phyloP scores from a whole-genome alignment of 352 stramenopile genomes.

The Globisporangium acanthophoron region DNA sequence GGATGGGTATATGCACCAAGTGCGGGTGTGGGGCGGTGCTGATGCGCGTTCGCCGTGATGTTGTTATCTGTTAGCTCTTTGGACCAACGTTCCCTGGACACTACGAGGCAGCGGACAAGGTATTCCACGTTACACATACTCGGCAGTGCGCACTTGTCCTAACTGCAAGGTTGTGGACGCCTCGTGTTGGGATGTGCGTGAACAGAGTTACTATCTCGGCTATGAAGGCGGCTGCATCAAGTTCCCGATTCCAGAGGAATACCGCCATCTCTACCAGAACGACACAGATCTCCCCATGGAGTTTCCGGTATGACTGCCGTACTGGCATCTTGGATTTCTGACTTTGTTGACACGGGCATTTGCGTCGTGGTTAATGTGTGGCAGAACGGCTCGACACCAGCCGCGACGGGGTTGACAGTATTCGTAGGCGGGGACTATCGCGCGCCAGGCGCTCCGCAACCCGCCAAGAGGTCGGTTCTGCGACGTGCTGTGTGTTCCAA shows the following conservation, averaged over 20 bases:
- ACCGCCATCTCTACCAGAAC: conserved; percentile 65
- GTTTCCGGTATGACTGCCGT: conserved; percentile 45
- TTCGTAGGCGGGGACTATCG: conserved; percentile 51
- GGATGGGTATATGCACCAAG: not conserved
- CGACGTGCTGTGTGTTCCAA: not conserved
- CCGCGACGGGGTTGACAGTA: conserved; percentile 62
- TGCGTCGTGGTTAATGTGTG: not conserved
- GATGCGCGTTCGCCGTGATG: not conserved
- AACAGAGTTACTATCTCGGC: conserved; percentile 61
- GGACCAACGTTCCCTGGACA: conserved; percentile 78
- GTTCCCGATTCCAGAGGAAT: conserved; percentile 76
- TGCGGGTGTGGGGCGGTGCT: not conserved
- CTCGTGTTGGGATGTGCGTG: not conserved
- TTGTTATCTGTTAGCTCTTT: conserved; percentile 42
- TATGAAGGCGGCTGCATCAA: conserved; percentile 70
- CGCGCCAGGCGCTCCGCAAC: conserved; percentile 26
- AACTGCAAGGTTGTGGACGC: not conserved
- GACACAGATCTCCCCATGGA: conserved; percentile 76
- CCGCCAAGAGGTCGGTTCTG: conserved; percentile 40
- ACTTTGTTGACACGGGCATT: no score
- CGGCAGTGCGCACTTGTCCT: not conserved
- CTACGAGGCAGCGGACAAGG: conserved; percentile 61
- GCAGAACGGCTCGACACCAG: conserved; percentile 72
- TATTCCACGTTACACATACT: conserved; percentile 7
- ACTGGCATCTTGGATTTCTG: not conserved